Evolutionary conservation across 176 grass and related monocot species (phyloP).

Genomic region (Ensete glaucum): DNA sequence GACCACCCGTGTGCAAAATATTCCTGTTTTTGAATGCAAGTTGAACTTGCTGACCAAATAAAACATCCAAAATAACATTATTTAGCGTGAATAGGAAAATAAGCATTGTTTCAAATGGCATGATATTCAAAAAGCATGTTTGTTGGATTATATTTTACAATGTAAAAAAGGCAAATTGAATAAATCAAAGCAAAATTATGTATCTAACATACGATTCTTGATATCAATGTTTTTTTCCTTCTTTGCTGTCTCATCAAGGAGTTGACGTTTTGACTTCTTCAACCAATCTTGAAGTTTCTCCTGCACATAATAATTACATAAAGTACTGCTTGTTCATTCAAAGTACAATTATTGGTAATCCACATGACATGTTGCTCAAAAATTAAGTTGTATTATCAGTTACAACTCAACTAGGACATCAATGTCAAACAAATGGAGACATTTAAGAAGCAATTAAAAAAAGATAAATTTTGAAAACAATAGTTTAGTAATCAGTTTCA

Average conservation of each 20-base stretch:
- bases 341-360: not conserved
- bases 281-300: constrained; percentile 84
- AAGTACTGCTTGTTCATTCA: constrained; percentile 1
- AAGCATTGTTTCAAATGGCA: not conserved
- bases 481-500: too few species aligned
- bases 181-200: constrained; percentile 6
- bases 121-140: not conserved
- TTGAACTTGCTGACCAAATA: not conserved
- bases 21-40: not conserved
- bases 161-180: not conserved
- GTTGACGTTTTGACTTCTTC: constrained; percentile 50
- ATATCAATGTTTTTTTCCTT: constrained; percentile 45
- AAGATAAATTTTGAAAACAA: too few species aligned
- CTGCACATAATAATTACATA: constrained; percentile 32
- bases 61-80: not conserved
- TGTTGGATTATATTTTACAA: not conserved
- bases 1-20: too few species aligned
- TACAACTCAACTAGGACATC: too few species aligned
- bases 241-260: constrained; percentile 71
- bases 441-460: too few species aligned
- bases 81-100: not conserved
- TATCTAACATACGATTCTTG: constrained; percentile 42
- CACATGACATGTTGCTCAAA: too few species aligned
- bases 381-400: too few species aligned
- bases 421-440: too few species aligned